Evolutionary conservation across 495 filamentous ascomycete species (phyloP).

Genomic region (Hyaloscypha finlandica): DNA sequence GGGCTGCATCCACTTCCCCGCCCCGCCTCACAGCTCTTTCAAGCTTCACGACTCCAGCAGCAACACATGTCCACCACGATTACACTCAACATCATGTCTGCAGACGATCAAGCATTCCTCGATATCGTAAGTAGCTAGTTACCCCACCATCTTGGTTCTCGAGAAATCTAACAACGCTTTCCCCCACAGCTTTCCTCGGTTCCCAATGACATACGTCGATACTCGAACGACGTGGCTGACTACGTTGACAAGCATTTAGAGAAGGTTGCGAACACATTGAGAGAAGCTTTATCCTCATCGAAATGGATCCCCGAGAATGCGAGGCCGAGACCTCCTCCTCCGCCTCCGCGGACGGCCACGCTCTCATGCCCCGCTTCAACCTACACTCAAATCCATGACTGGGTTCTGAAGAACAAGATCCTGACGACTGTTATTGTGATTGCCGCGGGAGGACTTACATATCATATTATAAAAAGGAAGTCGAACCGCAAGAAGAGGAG

Average conservation of each 20-base stretch:
- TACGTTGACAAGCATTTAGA: constrained; percentile 79
- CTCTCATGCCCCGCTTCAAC: constrained; percentile 37
- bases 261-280: constrained; percentile 59
- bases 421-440: constrained; percentile 67
- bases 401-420: constrained; percentile 69
- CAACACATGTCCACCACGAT: background rate
- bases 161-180: constrained; percentile 7
- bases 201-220: constrained; percentile 67
- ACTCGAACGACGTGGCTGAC: constrained; percentile 68
- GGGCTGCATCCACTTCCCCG: constrained; percentile 1
- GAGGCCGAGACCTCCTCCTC: constrained; percentile 55
- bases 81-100: constrained; percentile 49
- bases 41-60: background rate
- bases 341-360: constrained; percentile 39
- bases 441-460: constrained; percentile 67
- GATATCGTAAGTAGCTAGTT: constrained; percentile 52
- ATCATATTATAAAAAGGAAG: constrained; percentile 63
- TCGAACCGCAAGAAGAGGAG: constrained; percentile 65
- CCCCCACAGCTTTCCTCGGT: constrained; percentile 66
- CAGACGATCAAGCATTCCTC: constrained; percentile 63
- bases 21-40: constrained; percentile 7
- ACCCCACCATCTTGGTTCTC: background rate
- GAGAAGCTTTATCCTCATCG: constrained; percentile 62
- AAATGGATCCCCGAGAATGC: constrained; percentile 71
- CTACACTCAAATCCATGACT: constrained; percentile 52